Evolutionary conservation across 352 stramenopile species (phyloP).

Genomic region (Pythium dissotocum): DNA sequence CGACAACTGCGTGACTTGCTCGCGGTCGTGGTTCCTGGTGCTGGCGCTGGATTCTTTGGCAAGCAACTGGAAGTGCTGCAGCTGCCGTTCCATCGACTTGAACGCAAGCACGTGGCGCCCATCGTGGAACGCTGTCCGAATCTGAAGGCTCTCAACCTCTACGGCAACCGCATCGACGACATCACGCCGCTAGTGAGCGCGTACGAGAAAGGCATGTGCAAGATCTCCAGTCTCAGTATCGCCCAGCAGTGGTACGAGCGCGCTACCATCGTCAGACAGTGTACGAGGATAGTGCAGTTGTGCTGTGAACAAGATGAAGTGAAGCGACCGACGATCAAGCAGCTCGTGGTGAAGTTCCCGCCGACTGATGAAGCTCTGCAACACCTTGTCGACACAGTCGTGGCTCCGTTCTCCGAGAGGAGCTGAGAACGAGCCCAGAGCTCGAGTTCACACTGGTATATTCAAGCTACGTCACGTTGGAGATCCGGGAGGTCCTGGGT

Average conservation of each 20-base stretch:
- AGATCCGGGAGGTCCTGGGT: too few relatives aligned
- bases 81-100: not conserved
- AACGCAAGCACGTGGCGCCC: conserved; percentile 1
- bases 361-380: not conserved
- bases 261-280: not conserved
- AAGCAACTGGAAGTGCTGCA: conserved; percentile 9
- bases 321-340: not conserved
- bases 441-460: too few relatives aligned
- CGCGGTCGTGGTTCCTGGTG: conserved; percentile 16
- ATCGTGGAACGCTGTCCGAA: conserved; percentile 15
- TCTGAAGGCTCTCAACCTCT: conserved; percentile 11
- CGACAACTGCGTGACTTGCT: conserved; percentile 9
- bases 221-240: conserved; percentile 11
- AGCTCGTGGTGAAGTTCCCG: conserved; percentile 1
- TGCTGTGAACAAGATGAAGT: too few relatives aligned
- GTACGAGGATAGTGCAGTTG: not conserved
- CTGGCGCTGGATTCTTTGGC: conserved; percentile 13
- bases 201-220: conserved; percentile 2
- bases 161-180: conserved; percentile 9
- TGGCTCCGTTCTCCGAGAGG: too few relatives aligned
- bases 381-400: too few relatives aligned
- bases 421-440: too few relatives aligned
- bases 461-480: too few relatives aligned
- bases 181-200: conserved; percentile 2
- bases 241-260: not conserved